Percentiles rank a stretch among this genome's conserved stretches.
These are phyloP conservation scores for Leucogyrophana mollusca DNA, from an alignment of 768 basidiomycete species.

Conservation along the genomic window DNA sequence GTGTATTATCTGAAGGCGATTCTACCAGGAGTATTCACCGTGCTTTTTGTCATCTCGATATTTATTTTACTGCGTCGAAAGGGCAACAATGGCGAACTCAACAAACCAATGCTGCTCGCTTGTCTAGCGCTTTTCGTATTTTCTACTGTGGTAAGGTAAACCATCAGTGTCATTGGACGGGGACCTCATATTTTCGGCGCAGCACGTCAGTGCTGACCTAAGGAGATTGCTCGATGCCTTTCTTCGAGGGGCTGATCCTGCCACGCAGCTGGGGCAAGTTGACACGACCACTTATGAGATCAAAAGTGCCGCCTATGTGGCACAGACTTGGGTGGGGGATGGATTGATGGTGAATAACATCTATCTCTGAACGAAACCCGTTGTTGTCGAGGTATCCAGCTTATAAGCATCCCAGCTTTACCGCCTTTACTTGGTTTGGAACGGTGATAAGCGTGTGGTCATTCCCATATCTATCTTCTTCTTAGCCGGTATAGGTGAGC, in stretches of 20 bases:
- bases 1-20: not conserved
- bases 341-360: constrained; percentile 36
- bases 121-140: constrained; percentile 32
- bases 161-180: not conserved
- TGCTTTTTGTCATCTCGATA: constrained; percentile 28
- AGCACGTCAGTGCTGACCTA: constrained; percentile 38
- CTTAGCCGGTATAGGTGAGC: constrained; percentile 5
- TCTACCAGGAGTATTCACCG: constrained; percentile 25
- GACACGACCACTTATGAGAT: constrained; percentile 36
- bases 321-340: constrained; percentile 39
- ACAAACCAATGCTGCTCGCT: constrained; percentile 31
- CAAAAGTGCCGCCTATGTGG: constrained; percentile 34
- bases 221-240: constrained; percentile 36
- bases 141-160: constrained; percentile 27
- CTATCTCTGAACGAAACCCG: constrained; percentile 11
- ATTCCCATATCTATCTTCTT: constrained; percentile 7
- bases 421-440: constrained; percentile 12
- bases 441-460: constrained; percentile 10
- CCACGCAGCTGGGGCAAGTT: constrained; percentile 32
- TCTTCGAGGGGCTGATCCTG: constrained; percentile 25
- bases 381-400: not conserved
- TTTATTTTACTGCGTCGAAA: constrained; percentile 29
- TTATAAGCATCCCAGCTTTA: constrained; percentile 1
- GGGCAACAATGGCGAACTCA: constrained; percentile 22
- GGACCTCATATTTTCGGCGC: not conserved